Evolutionary conservation across 495 filamentous ascomycete species (phyloP), one percentile per base, ranked within the genome.

Genomic region (Penicillium parvum): DNA sequence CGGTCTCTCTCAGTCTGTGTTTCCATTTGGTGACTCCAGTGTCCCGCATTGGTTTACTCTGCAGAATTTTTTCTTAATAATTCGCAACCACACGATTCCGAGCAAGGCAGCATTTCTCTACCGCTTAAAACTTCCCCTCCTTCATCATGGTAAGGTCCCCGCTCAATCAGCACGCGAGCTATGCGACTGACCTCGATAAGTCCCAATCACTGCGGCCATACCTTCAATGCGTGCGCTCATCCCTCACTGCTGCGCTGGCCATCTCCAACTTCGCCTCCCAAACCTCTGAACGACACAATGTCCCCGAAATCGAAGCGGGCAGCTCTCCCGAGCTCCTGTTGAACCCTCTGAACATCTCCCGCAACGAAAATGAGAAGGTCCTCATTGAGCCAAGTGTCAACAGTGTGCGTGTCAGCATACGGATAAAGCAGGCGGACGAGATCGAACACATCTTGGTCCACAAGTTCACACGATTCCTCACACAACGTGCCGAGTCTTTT

Each of bases 361-460:
- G 94, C 27, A 99, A 97, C 58, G 90, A 97, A 69, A 92, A 95
- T 55, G 94, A 97, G 72, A 80, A 83, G 44, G 88, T 96, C 38
- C 45, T 64, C 25, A 95, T 96, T 17, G 49, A 42, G 18, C 32
- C 41, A 1, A 44, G 41, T 37, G 82, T 96, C 69, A 99, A 99
- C 75, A 91, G 86, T 53, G 85, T 97, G 34, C 81, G 94, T 42
- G 81, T 99, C 48, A 91, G 86, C 72, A 95, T 99, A 65, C 87
- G 89, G 72, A 96, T 99, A 65, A 97, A 97, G 68, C 92, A 97
- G 68, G 94, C 92, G 37, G 94, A 99, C 71, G 94, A 97, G 69
- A 99, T 96, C 50, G 94, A 99, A 64, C 78, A 91, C 63, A 96
- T 55, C 38, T 70, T 96, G 29, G 92, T 99, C 33, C 94, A 96